Percentiles rank a stretch among this genome's conserved stretches.
Conservation (phyloP, 805 yeast genomes). For the Candida michaelii region DNA sequence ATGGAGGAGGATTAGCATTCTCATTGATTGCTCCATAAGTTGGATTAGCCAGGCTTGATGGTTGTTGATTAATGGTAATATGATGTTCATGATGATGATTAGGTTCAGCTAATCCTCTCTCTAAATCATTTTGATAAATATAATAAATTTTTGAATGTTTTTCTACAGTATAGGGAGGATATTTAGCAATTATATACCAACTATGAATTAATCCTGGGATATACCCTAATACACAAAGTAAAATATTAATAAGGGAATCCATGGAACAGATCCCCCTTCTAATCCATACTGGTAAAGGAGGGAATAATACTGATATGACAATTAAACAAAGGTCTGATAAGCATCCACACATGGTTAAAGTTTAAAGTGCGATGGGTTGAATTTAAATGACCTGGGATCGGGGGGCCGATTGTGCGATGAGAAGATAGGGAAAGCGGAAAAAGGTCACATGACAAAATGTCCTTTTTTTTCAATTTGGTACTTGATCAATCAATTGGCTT, state of each 20-base stretch:
- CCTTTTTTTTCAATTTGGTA: no score
- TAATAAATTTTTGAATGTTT: conserved; percentile 33
- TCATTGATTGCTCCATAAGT: conserved; percentile 31
- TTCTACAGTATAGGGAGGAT: conserved; percentile 36
- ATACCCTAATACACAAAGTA: conserved; percentile 48
- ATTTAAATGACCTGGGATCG: conserved; percentile 4
- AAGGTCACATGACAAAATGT: no score
- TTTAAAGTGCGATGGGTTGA: not conserved
- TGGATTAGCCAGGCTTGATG: conserved; percentile 12
- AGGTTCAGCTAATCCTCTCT: conserved; percentile 18
- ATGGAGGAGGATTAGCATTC: conserved; percentile 18
- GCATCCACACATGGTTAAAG: conserved; percentile 26
- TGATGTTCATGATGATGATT: conserved; percentile 20
- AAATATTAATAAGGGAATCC: conserved; percentile 46
- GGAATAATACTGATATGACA: conserved; percentile 60
- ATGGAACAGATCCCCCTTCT: conserved; percentile 60
- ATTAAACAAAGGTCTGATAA: conserved; percentile 57
- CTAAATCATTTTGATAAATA: conserved; percentile 36
- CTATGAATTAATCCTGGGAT: conserved; percentile 53
- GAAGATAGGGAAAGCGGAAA: no score
- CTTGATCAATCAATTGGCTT: no score
- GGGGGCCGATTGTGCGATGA: no score
- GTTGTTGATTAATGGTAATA: conserved; percentile 15
- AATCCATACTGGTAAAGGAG: conserved; percentile 72
- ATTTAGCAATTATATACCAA: conserved; percentile 48